A percentile compares a stretch with the other conserved stretches of the same genome.
These are phyloP conservation scores for Pterulicium gracile DNA, from an alignment of 1,284 basidiomycete genomes.

Conservation along the genomic window DNA sequence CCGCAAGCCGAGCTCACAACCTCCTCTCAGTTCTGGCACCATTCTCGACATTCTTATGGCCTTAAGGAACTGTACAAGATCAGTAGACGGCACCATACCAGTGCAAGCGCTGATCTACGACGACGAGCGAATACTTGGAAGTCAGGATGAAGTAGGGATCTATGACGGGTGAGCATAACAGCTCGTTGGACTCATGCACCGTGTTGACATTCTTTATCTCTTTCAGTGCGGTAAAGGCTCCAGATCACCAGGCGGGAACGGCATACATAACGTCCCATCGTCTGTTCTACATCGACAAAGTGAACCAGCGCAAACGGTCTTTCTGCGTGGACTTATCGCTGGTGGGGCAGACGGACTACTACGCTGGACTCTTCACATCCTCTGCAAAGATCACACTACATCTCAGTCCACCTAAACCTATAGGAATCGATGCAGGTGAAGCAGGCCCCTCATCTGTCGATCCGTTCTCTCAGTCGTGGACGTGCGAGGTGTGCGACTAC, in stretches of 20 bases:
- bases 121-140: constrained; percentile 66
- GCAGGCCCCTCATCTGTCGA: constrained; percentile 7
- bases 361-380: constrained; percentile 86
- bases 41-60: too few species aligned
- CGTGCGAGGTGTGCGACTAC: constrained; percentile 79
- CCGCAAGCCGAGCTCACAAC: too few species aligned
- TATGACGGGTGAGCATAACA: constrained; percentile 70
- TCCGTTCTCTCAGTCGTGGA: constrained; percentile 51
- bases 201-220: constrained; percentile 10
- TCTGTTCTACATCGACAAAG: constrained; percentile 68
- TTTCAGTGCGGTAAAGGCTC: constrained; percentile 22
- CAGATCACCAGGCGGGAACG: constrained; percentile 61
- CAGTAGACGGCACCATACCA: constrained; percentile 65
- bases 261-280: constrained; percentile 79
- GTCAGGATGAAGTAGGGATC: constrained; percentile 74
- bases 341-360: constrained; percentile 79
- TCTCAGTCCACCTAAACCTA: constrained; percentile 26
- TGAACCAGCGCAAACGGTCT: constrained; percentile 35
- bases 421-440: constrained; percentile 5
- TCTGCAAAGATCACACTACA: constrained; percentile 84
- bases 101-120: constrained; percentile 62
- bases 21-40: too few species aligned
- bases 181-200: constrained; percentile 8
- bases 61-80: constrained; percentile 39
- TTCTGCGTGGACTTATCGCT: constrained; percentile 56